Conservation (phyloP, 1,284 basidiomycete genomes). For the Irpex sp. region DNA sequence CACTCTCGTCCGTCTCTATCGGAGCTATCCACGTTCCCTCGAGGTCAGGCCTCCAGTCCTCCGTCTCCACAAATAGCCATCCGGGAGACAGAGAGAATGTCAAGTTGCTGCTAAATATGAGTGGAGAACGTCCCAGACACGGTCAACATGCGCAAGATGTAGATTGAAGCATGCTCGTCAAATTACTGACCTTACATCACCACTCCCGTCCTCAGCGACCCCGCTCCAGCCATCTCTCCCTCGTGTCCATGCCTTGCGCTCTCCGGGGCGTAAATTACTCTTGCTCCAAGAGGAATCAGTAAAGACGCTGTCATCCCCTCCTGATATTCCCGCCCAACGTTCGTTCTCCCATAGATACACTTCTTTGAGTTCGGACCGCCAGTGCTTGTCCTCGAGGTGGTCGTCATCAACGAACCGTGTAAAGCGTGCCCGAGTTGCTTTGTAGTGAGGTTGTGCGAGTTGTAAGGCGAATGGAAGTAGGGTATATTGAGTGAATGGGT, state of each 20-base stretch:
- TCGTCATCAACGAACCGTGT: slow-evolving; percentile 57
- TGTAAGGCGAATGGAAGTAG: slow-evolving; percentile 25
- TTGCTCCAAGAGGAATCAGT: slow-evolving; percentile 50
- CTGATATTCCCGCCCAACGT: slow-evolving; percentile 34
- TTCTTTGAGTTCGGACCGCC: slow-evolving; percentile 54
- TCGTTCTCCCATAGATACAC: slow-evolving; percentile 80
- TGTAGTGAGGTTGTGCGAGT: slow-evolving; percentile 16
- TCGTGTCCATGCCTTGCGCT: slow-evolving; percentile 63
- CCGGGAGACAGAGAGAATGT: slow-evolving; percentile 66
- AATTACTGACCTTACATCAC: slow-evolving; percentile 58
- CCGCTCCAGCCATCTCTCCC: slow-evolving; percentile 70
- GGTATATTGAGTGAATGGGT: slow-evolving; percentile 39
- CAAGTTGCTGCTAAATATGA: slow-evolving; percentile 57
- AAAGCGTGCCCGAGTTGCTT: slow-evolving; percentile 22
- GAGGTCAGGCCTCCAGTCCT: slow-evolving; percentile 68
- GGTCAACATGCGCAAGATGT: background rate
- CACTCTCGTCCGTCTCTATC: slow-evolving; percentile 42
- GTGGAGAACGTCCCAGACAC: slow-evolving; percentile 15
- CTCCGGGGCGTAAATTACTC: slow-evolving; percentile 43
- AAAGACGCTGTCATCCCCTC: slow-evolving; percentile 20
- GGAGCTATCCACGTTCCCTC: slow-evolving; percentile 46
- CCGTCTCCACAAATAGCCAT: slow-evolving; percentile 68
- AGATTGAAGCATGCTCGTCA: background rate
- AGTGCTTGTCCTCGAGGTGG: slow-evolving; percentile 53
- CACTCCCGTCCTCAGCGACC: slow-evolving; percentile 34